Evolutionary conservation across 176 grass and related monocot species (phyloP), one percentile per base, ranked within the genome.

Genomic region (Cenchrus americanus): DNA sequence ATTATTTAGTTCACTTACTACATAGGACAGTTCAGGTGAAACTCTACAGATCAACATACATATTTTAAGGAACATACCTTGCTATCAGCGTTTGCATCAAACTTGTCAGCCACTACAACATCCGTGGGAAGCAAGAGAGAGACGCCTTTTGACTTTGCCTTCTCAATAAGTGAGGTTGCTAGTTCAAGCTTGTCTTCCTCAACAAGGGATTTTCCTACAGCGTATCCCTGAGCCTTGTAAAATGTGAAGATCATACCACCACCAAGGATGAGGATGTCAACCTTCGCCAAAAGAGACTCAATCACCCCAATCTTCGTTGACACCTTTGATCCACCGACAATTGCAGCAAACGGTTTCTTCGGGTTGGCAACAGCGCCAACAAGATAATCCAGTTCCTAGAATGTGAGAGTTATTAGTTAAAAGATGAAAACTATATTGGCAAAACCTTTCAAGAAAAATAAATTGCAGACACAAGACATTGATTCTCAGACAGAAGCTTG

Each of bases 221-320:
- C 63, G 17, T 84, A 67, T 24, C 94, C 94, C 79, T 97, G 88
- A 1, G 94, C 94, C 82, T 97, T 97, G 66, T 93, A 97, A 81
- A 97, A 97, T 43, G 91, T 97, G 77, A 50, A 97, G 17, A 94
- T 94, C 94, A 97, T 97, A 80, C 91, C 94, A 58, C 94, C 94
- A 42, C 94, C 94, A 7, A 97, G 89, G 63, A 97, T 83, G 43
- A 97, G 94, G 51, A 97, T 86, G 73, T 97, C 94, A 69, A 94
- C 91, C 78, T 94, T 97, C 12, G 55, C 82, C 77, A 97, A 77
- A 8, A 94, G 74, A 72, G 91, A 94, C 15, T 97, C 94, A 23
- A 97, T 94, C 78, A 97, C 94, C 11, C 94, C 89, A 24, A 97
- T 97, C 82, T 97, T 97, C 0, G 82, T 78, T 18, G 94, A 97